Evolutionary conservation across 257 asterid genomes (phyloP), one percentile per base, ranked within the genome.

Genomic region (Nicotiana otophora): DNA sequence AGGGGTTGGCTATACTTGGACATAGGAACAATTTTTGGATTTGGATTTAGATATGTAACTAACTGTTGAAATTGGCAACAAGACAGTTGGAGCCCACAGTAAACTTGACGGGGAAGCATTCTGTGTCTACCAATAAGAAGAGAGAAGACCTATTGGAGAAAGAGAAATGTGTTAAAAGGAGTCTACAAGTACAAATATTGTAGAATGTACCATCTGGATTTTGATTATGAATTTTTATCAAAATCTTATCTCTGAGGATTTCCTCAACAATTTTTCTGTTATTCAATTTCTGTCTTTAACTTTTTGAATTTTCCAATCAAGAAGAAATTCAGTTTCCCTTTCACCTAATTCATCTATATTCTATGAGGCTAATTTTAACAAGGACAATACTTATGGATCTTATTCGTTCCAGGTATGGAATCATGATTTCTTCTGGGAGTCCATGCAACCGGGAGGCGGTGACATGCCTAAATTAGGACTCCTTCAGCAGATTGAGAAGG

Each of bases 381-480:
- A 61, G 55, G 23, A 54, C 75, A 8, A 17, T 61, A 80, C 74
- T 39, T 80, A 26, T 23, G 48, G 77, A 63, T 19, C 83, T 42
- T 80, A 46, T 67, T 68, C 11, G 82, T 57, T 72, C 81, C 74
- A 95, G 99, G 94, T 94, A 33, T 95, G 99, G 99, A 95, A 95
- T 89, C 98, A 95, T 87, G 94, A 95, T 88, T 95, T 94, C 90
- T 95, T 94, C 86, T 95, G 98, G 98, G 98, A 93, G 79, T 94
- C 98, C 75, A 94, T 95, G 98, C 92, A 91, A 85, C 98, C 98
- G 26, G 97, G 97, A 78, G 99, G 98, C 5, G 97, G 97, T 62
- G 88, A 86, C 83, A 84, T 83, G 90, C 99, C 99, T 53, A 90
- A 89, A 46, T 17, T 88, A 80, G 93, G 98, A 78, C 88, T 95